Conservation (phyloP, 202 grass and related monocot genomes). For the Panicum virgatum region DNA sequence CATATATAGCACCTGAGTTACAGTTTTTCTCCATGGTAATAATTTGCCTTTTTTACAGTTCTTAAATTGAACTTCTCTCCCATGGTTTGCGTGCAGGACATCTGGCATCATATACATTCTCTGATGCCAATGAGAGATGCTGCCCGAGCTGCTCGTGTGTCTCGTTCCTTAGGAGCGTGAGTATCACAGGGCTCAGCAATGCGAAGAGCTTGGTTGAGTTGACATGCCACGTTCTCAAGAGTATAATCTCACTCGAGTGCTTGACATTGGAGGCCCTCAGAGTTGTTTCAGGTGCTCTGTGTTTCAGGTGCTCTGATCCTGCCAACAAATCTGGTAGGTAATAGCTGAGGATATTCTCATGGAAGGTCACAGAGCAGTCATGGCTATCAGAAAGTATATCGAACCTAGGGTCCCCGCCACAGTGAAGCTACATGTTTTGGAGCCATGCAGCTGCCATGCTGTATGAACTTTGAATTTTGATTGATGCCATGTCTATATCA, state of each 20-base stretch:
- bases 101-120: neutral
- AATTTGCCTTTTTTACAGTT: neutral
- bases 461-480: too few species aligned
- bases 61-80: neutral
- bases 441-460: neutral
- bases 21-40: too few species aligned
- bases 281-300: neutral
- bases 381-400: neutral
- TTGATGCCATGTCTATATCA: too few species aligned
- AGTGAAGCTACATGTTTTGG: too few species aligned
- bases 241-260: neutral
- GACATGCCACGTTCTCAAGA: too few species aligned
- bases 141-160: neutral
- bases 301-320: too few species aligned
- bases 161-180: neutral
- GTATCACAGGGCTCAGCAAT: too few species aligned
- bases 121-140: slow-evolving; percentile 6
- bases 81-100: slow-evolving; percentile 6
- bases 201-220: too few species aligned
- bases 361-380: neutral
- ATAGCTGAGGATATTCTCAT: neutral
- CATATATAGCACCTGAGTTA: too few species aligned
- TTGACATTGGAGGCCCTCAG: neutral
- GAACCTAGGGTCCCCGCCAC: too few species aligned
- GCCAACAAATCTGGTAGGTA: neutral